Base-by-base conservation (phyloP, 1,284 basidiomycete genomes). In the Vanrija sp. region DNA sequence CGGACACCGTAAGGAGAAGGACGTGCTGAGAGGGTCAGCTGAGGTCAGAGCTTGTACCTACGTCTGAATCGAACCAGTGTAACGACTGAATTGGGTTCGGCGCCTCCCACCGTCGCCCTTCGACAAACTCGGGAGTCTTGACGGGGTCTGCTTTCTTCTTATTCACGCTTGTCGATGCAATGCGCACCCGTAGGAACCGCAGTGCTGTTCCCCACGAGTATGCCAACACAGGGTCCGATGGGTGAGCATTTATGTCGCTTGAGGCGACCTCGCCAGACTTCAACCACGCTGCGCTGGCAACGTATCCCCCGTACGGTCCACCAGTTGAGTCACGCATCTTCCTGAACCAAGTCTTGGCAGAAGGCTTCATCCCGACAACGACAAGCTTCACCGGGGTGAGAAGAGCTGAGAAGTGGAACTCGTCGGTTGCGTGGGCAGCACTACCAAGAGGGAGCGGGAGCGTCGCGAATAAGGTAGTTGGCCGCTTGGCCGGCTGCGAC, bases 261-360 rank as follows among this genome's bases (percentile, higher is more conserved):
- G 18, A 19, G 3, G 49, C 49, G 3, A 66, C 60, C 29, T 67
- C 64, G 3, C 65, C 64, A 2, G 65, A 54, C 2, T 87, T 86
- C 65, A 86, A 88, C 92, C 92, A 96, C 0, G 85, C 84, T 38
- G 92, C 73, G 26, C 82, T 80, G 6, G 86, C 85, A 58, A 82
- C 81, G 73, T 80, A 80, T 65, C 80, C 80, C 2, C 68, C 62
- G 79, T 78, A 63, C 3, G 55, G 47, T 74, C 79, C 38, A 56
- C 77, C 65, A 52, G 73, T 46, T 62, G 68, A 15, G 21, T 83
- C 80, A n/a, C 89, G 83, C 61, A 86, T 79, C 52, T 82, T 83
- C 63, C 92, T 86, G 69, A 89, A 89, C 92, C 94, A 98, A 0
- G 95, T 98, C 66, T 89, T 86, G 3, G 96, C 89, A 0, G 84